Evolutionary conservation across 306 rosid genomes (phyloP).

Genomic region (Gastrolobium bilobum): DNA sequence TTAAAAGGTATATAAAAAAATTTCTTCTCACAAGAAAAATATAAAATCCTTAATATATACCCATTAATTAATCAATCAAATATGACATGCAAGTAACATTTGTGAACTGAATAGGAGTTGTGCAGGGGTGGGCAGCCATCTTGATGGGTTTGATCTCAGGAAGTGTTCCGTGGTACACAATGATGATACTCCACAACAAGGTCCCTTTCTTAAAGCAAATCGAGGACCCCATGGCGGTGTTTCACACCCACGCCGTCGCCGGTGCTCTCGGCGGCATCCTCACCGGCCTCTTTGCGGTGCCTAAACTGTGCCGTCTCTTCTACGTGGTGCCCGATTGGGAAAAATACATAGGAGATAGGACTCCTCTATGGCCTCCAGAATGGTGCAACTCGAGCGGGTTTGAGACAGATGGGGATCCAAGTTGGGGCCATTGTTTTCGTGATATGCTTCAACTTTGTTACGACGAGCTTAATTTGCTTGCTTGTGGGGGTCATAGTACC

Average conservation of each 20-base stretch:
- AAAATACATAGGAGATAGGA: conserved; percentile 63
- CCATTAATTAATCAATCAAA: background rate
- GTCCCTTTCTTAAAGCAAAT: conserved; percentile 43
- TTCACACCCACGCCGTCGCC: conserved; percentile 68
- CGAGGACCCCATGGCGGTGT: conserved; percentile 61
- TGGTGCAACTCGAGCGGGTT: conserved; percentile 50
- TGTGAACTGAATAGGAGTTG: conserved; percentile 54
- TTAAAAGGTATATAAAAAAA: no score
- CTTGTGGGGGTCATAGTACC: conserved; percentile 50
- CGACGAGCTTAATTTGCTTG: conserved; percentile 58
- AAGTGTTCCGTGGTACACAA: conserved; percentile 66
- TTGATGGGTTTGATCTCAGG: conserved; percentile 62
- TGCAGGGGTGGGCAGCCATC: conserved; percentile 72
- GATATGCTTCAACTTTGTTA: conserved; percentile 45
- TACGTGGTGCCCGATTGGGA: conserved; percentile 66
- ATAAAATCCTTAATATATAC: no score
- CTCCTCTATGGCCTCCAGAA: conserved; percentile 58
- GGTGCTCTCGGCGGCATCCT: conserved; percentile 61
- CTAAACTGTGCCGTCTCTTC: conserved; percentile 64
- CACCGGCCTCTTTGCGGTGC: conserved; percentile 60
- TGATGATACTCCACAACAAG: conserved; percentile 60
- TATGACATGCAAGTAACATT: background rate
- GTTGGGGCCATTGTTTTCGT: conserved; percentile 56
- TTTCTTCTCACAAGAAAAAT: no score
- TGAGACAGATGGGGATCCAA: conserved; percentile 60